A percentile compares a stretch with the other conserved stretches of the same genome.
Conservation (phyloP, 176 grass and related monocot species). For the Poa pratensis region DNA sequence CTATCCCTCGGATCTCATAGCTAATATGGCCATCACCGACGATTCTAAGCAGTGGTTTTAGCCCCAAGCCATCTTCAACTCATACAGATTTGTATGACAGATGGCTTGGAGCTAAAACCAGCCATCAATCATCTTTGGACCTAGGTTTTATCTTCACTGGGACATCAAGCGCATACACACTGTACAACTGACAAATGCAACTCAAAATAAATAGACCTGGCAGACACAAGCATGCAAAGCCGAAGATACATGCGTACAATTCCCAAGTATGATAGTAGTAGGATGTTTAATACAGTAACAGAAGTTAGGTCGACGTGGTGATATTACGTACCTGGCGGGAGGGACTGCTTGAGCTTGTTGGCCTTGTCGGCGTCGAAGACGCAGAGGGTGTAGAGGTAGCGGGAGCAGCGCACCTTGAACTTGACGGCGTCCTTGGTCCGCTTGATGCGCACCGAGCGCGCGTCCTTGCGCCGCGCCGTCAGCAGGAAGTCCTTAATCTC, state of each 20-base stretch:
- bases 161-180: not conserved
- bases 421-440: slow-evolving; percentile 80
- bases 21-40: slow-evolving; percentile 73
- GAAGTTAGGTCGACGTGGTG: not conserved
- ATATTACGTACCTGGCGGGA: slow-evolving; percentile 55
- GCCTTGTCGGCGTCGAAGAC: slow-evolving; percentile 87
- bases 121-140: slow-evolving; percentile 52
- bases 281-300: not conserved
- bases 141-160: slow-evolving; percentile 59
- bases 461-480: slow-evolving; percentile 81
- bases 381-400: slow-evolving; percentile 89
- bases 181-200: not conserved
- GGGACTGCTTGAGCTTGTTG: slow-evolving; percentile 89
- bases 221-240: not conserved
- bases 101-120: slow-evolving; percentile 63
- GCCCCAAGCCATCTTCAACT: slow-evolving; percentile 39
- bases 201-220: not conserved
- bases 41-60: slow-evolving; percentile 36
- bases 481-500: slow-evolving; percentile 95
- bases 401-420: slow-evolving; percentile 87
- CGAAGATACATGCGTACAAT: not conserved
- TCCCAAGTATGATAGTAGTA: not conserved
- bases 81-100: slow-evolving; percentile 26
- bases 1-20: slow-evolving; percentile 81
- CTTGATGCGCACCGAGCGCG: slow-evolving; percentile 76